Conservation (phyloP, 2,329 filamentous ascomycete species). For the Paecilomyces formosus region DNA sequence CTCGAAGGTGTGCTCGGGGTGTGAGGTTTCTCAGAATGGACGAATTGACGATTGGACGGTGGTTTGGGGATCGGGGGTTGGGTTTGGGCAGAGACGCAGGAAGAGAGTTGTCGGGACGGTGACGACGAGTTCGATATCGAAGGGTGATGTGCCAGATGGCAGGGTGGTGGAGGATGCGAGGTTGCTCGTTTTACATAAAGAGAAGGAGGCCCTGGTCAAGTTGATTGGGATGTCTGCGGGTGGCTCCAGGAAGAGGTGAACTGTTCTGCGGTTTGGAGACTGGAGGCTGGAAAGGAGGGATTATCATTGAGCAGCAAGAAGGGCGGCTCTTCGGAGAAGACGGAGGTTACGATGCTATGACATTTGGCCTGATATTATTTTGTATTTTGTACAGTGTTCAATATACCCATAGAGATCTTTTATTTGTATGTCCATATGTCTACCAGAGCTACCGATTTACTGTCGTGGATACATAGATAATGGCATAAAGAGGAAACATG, state of each 20-base stretch:
- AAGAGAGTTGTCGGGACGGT: constrained; percentile 29
- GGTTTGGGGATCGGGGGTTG: constrained; percentile 56
- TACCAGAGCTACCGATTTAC: neutral
- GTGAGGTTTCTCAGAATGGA: constrained; percentile 51
- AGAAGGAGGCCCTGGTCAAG: constrained; percentile 60
- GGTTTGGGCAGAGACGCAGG: constrained; percentile 23
- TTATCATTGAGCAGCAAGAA: neutral
- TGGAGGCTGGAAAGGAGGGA: neutral
- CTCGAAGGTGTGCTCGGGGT: constrained; percentile 62
- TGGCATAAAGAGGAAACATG: neutral
- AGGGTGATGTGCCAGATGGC: constrained; percentile 37
- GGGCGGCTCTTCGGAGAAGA: neutral
- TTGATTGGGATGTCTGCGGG: constrained; percentile 45
- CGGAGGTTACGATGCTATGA: neutral
- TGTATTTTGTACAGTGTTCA: neutral
- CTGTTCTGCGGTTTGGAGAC: neutral
- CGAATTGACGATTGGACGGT: constrained; percentile 61
- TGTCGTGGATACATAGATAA: constrained; percentile 1
- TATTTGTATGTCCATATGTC: neutral
- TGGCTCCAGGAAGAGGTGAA: constrained; percentile 20
- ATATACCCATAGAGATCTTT: neutral
- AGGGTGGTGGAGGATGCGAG: constrained; percentile 57
- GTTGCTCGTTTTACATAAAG: constrained; percentile 57
- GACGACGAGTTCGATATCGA: constrained; percentile 3
- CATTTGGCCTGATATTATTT: neutral